Base-by-base conservation (phyloP, 768 basidiomycete species). In the Auricularia sp. region DNA sequence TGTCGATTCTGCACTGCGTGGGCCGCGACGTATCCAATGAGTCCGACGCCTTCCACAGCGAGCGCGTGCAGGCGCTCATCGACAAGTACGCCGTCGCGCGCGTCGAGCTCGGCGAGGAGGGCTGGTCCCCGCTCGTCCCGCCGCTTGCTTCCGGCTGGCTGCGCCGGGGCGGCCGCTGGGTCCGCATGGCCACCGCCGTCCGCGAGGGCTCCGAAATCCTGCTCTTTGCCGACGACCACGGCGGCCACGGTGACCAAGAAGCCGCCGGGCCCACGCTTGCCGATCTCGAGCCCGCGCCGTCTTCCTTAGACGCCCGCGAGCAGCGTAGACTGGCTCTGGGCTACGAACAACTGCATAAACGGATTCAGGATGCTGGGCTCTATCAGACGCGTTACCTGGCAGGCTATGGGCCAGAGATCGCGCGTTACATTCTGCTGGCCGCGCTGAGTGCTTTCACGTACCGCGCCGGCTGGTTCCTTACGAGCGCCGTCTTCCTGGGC, bases 1-100 rank as follows among this genome's bases (percentile, higher is more conserved):
- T 98, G 61, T 83, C 93, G 14, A 84, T 99, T 64, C 85, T 96
- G 33, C 97, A 99, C 76, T 98, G 94, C 70, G 86, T 98, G 51
- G 97, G 96, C 3, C 83, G 96, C 64, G 95, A 99, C 72, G 95
- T 96, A 0, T 84, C 91, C 0, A 90, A 96, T 77, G 97, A 99
- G 74, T 90, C 98, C 39, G 84, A 91, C 67, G 96, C 93, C 23
- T 98, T 90, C 76, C 97, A 99, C 6, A 80, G 84, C 43, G 74
- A 81, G 58, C 84, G 71, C 81, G 61, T 77, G 85, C 62, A 74
- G 76, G 10, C 77, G 82, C 21, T 59, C 64, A 80, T 94, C 67
- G 73, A 78, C 21, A 79, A 78, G 12, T 96, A 87, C 71, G 81
- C 83, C 62, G 78, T 94, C 29, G 95, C 88, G 33, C 79, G 78